Evolutionary conservation across 306 rosid genomes (phyloP), one percentile per base, ranked within the genome.

Genomic region (Gillenia trifoliata): DNA sequence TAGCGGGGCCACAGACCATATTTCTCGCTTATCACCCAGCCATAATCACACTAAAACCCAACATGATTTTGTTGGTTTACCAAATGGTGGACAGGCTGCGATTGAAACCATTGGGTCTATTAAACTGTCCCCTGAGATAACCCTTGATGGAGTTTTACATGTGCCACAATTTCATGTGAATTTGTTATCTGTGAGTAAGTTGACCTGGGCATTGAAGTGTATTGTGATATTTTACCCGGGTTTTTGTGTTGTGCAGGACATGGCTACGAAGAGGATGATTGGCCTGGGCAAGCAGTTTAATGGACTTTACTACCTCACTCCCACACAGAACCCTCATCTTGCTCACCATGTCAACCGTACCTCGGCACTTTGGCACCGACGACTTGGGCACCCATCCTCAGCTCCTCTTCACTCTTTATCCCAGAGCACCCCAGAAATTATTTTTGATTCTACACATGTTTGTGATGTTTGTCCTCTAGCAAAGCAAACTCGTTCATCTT

Each of bases 221-320:
- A 1, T 11, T 4, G 49, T 75, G 31, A 25, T 20, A 1, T 40
- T 63, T 34, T 6, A 15, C 29, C 12, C 34, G 4, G 25, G 29
- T 28, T 60, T 69, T 41, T 69, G 26, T 60, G 54, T 77, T 41
- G 31, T 74, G 19, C 50, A 41, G 25, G 50, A 70, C 50, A 10
- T 60, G 40, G 50, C 4, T 15, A 68, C 36, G 36, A 68, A 47
- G 75, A 70, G 28, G 61, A 63, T 6, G 64, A 77, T 77, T 60
- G 62, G 75, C 36, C 41, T 69, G 54, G 63, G 70, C 70, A 73
- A 73, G 62, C 28, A 74, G 4, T 29, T 12, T 73, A 60, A 73
- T n/a, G 68, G 59, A 8, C 40, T 73, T 1, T 67, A 67, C 33
- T 67, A 67, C 19, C 25, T 68, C 38, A 20, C n/a, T 26, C 34